phyloP scores from a whole-genome alignment of 768 basidiomycete genomes.

The Boletus sp. region DNA sequence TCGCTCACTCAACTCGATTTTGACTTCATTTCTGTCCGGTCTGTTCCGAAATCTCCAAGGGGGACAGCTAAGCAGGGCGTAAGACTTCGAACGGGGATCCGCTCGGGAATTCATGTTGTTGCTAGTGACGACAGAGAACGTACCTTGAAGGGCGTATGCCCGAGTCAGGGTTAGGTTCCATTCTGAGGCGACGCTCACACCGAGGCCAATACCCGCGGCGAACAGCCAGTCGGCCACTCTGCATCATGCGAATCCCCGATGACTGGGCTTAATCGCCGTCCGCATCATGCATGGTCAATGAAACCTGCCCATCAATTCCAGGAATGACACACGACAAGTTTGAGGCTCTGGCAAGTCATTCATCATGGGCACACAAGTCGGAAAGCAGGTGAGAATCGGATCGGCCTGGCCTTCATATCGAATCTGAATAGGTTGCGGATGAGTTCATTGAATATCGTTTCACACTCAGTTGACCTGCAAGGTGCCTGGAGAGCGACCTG shows the following conservation, averaged over 20 bases:
- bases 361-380: neutral
- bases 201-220: slow-evolving; percentile 16
- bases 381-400: slow-evolving; percentile 14
- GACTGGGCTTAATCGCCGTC: slow-evolving; percentile 21
- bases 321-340: slow-evolving; percentile 8
- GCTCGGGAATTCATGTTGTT: slow-evolving; percentile 25
- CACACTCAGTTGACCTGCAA: neutral
- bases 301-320: slow-evolving; percentile 3
- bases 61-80: slow-evolving; percentile 2
- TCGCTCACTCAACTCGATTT: slow-evolving; percentile 3
- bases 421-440: neutral
- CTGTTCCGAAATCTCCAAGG: slow-evolving; percentile 9
- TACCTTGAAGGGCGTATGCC: slow-evolving; percentile 12
- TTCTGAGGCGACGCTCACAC: slow-evolving; percentile 6
- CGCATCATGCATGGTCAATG: slow-evolving; percentile 3
- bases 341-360: slow-evolving; percentile 6
- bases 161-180: slow-evolving; percentile 1
- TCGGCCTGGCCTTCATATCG: neutral
- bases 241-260: slow-evolving; percentile 27
- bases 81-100: slow-evolving; percentile 20
- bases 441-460: neutral
- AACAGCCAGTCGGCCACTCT: slow-evolving; percentile 3
- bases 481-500: slow-evolving; percentile 16
- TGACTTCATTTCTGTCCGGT: slow-evolving; percentile 9
- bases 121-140: slow-evolving; percentile 24